Base-by-base conservation (phyloP, 768 basidiomycete species). In the Antrodiella citrinella region DNA sequence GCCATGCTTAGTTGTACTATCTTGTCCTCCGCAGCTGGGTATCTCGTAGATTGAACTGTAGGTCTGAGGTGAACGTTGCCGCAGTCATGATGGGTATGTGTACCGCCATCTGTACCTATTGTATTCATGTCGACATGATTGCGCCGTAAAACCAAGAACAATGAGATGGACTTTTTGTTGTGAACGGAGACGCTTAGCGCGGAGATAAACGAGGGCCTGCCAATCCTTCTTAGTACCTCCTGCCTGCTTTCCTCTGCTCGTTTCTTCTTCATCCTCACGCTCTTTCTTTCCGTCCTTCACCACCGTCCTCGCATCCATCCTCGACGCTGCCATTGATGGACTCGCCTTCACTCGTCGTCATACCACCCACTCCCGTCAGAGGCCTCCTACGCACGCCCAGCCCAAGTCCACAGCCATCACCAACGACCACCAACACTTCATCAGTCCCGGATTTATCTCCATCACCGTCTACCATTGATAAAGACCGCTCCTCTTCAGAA, bases 401-500 rank as follows among this genome's bases (percentile, higher is more conserved):
- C 47, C 54, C 65, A 26, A 56, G 62, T 1, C 62, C 64, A 40
- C 62, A 67, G n/a, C 56, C 64, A 24, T 57, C 66, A n/a, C 60
- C 60, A 42, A 54, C 65, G 30, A 57, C 65, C 10, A 61, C 65
- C 4, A 62, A 69, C 45, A 62, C 66, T 21, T 62, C 66, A 49
- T 61, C 70, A 40, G 57, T 66, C 41, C 68, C 72, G 54, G 71
- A 62, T 54, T 67, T 66, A 62, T 65, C 59, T 48, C 58, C 59
- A 43, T 35, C 30, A 35, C 41, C 41, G 19, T 66, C 62, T 45
- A 59, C 62, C 7, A 55, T 55, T 19, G 70, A 70, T 46, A 69
- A 68, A 57, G 75, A 72, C 18, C 76, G 81, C 51, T 71, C 69
- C 50, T 82, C 84, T 0, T 80, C 84, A 11, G 86, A 87, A 58